Percentiles rank a stretch among this genome's conserved stretches.
These are phyloP conservation scores for Ligustrum vulgare DNA, from an alignment of 257 asterid species.

Conservation along the genomic window DNA sequence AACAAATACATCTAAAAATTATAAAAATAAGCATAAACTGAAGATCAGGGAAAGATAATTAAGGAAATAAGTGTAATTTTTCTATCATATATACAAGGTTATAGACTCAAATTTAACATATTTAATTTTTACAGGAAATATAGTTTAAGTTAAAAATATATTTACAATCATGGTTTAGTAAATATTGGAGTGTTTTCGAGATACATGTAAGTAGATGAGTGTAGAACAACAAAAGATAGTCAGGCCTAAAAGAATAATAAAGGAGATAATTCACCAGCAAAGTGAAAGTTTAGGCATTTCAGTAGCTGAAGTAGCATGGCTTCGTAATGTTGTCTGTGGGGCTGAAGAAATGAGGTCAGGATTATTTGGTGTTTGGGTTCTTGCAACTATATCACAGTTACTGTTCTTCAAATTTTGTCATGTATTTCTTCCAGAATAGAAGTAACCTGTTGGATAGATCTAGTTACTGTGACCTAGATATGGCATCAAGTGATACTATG, in stretches of 20 bases:
- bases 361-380: slow-evolving; percentile 77
- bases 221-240: slow-evolving; percentile 30
- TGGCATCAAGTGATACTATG: slow-evolving; percentile 18
- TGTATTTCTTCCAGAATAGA: slow-evolving; percentile 58
- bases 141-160: no score
- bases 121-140: no score
- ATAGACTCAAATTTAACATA: no score
- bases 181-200: no score
- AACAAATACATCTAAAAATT: no score
- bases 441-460: slow-evolving; percentile 57
- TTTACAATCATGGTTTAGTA: no score
- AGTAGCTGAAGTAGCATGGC: slow-evolving; percentile 55
- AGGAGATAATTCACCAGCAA: slow-evolving; percentile 24
- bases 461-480: slow-evolving; percentile 52
- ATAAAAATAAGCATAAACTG: no score
- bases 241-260: slow-evolving; percentile 23
- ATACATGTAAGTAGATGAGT: no score
- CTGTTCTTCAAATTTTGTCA: slow-evolving; percentile 63
- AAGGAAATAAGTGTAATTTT: no score
- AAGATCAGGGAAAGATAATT: no score
- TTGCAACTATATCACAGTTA: slow-evolving; percentile 56
- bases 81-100: no score
- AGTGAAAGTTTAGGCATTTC: slow-evolving; percentile 37
- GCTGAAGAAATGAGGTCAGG: slow-evolving; percentile 54
- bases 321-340: slow-evolving; percentile 69